Percentiles rank a stretch among this genome's conserved stretches.
phyloP scores from a whole-genome alignment of 1,284 basidiomycete species.

The Neonothopanus nambi region DNA sequence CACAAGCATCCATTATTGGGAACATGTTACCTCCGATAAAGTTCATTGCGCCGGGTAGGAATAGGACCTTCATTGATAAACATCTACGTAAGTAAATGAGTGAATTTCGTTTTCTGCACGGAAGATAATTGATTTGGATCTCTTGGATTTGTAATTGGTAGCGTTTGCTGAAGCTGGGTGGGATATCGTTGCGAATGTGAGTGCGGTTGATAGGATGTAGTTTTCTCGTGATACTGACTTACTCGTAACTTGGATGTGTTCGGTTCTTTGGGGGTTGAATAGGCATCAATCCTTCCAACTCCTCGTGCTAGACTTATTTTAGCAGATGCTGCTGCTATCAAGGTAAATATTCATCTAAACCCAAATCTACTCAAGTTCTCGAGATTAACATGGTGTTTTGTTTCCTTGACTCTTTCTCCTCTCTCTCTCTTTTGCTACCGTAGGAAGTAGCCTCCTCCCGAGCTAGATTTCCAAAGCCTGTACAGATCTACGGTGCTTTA shows the following conservation, averaged over 20 bases:
- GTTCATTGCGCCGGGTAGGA: conserved; percentile 2
- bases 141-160: neutral
- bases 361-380: neutral
- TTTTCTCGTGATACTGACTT: neutral
- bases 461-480: conserved; percentile 14
- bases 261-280: no score
- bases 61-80: neutral
- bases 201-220: neutral
- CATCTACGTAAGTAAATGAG: conserved; percentile 5
- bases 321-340: conserved; percentile 5
- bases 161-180: conserved; percentile 1
- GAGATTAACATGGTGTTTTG: no score
- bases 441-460: conserved; percentile 9
- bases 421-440: neutral
- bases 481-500: conserved; percentile 29
- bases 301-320: neutral
- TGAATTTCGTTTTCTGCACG: neutral
- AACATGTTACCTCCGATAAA: conserved; percentile 6
- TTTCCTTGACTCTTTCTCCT: neutral
- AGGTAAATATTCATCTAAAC: conserved; percentile 2
- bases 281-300: neutral
- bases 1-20: conserved; percentile 3
- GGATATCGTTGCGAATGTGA: conserved; percentile 4
- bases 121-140: no score
- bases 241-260: neutral